Conservation (phyloP, 768 basidiomycete genomes). For the Chiua virens region DNA sequence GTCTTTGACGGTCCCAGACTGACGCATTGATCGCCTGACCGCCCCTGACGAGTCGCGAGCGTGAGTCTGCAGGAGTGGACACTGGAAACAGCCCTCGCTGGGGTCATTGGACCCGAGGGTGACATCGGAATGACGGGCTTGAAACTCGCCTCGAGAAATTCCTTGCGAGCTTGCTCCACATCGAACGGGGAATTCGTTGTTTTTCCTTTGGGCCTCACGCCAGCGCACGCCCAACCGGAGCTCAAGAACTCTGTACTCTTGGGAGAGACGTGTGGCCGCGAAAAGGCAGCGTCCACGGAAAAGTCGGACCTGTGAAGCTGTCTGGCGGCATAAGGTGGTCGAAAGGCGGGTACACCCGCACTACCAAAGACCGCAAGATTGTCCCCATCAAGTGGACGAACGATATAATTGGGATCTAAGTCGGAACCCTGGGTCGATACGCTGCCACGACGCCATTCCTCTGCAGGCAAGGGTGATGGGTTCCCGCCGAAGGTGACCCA, state of each 20-base stretch:
- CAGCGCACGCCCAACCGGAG: conserved; percentile 4
- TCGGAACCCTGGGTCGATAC: conserved; percentile 55
- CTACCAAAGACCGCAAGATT: conserved; percentile 36
- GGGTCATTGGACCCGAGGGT: too few relatives aligned
- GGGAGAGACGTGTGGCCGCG: conserved; percentile 6
- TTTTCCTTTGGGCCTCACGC: conserved; percentile 24
- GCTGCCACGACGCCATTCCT: conserved; percentile 44
- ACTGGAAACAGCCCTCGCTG: too few relatives aligned
- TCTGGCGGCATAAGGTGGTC: conserved; percentile 34
- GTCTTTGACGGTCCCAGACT: conserved; percentile 3
- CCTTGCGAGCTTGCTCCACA: conserved; percentile 32
- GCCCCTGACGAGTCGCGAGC: neutral
- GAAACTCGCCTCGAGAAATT: conserved; percentile 49
- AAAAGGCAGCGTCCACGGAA: conserved; percentile 33
- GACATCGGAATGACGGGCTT: conserved; percentile 24
- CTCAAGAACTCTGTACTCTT: conserved; percentile 15
- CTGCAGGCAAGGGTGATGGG: conserved; percentile 21
- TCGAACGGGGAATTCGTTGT: conserved; percentile 39
- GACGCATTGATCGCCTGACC: conserved; percentile 8
- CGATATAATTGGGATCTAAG: conserved; percentile 48
- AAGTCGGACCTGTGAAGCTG: conserved; percentile 39
- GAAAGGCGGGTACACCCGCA: conserved; percentile 26
- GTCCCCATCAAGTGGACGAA: conserved; percentile 37
- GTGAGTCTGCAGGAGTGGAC: too few relatives aligned
- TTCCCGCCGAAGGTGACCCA: conserved; percentile 45